Evolutionary conservation across 257 asterid genomes (phyloP), one percentile per base, ranked within the genome.

Genomic region (Apocynum venetum): DNA sequence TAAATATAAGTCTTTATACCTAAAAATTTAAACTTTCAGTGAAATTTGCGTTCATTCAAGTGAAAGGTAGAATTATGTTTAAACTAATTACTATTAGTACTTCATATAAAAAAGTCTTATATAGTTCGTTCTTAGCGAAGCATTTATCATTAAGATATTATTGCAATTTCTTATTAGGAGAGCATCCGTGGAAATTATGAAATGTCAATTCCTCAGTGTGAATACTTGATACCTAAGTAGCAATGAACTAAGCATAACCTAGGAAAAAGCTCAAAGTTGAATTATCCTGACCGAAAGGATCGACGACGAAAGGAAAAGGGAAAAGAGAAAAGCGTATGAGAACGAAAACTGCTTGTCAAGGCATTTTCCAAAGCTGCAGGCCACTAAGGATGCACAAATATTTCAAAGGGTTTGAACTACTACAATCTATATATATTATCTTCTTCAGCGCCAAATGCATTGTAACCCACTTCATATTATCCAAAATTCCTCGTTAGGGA

Each of bases 251-350:
- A 46, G 69, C 47, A 52, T 66, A 25, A 49, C 8, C 8, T 57
- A 78, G 59, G 68, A 75, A 76, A 53, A 75, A 48, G 73, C 81
- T 79, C 81, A 82, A 82, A 81, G 81, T 81, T 70, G 47, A 56
- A 78, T 15, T 76, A 40, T 51, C 31, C 51, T 14, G 46, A 31
- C 55, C 43, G 20, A 75, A 76, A 67, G 47, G 65, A 46, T 44
- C 68, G 77, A 38, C 80, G 78, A 77, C 36, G 57, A 35, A 69
- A 77, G 17, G 69, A 77, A 74, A 57, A 57, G 31, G 71, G 57
- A 3, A 46, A 69, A 11, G 13, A 7, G 14, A 67, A 48, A 64
- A 31, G 48, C 13, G 48, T 2, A 41, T 67, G 52, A 41, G 13
- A 67, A 67, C 35, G 12, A 41, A 67, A 19, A 41, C 35, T 43